Percentiles rank a stretch among this genome's conserved stretches.
Conservation (phyloP, 257 asterid genomes). For the Solanum tarapatanum region DNA sequence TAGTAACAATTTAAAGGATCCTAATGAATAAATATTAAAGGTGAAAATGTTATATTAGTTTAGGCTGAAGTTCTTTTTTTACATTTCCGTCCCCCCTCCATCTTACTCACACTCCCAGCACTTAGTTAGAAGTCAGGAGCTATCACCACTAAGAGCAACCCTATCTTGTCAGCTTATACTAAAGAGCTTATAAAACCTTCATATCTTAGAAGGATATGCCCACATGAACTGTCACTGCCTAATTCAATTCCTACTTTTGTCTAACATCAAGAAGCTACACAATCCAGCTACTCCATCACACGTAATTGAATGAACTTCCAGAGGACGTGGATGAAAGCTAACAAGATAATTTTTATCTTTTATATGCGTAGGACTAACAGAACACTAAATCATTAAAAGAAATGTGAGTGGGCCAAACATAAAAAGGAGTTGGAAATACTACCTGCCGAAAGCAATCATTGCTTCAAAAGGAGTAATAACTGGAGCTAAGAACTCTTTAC, state of each 20-base stretch:
- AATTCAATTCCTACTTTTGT: not conserved
- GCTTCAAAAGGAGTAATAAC: constrained; percentile 95
- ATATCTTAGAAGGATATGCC: not conserved
- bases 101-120: not conserved
- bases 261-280: not conserved
- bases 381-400: not conserved
- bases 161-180: not conserved
- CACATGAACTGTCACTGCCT: not conserved
- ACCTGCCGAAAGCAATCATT: constrained; percentile 82
- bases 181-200: not conserved
- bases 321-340: not conserved
- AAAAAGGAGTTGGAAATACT: not conserved
- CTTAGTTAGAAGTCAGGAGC: not conserved
- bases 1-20: not conserved
- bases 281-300: not conserved
- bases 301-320: not conserved
- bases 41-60: not conserved
- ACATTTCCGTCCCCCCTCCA: not conserved
- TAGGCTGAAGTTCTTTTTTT: not conserved
- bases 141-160: not conserved
- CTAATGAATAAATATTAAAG: not conserved
- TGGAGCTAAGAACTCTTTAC: constrained; percentile 97
- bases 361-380: constrained; percentile 12
- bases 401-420: not conserved
- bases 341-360: not conserved